Conservation (phyloP, 495 filamentous ascomycete species). For the Aspergillus asperescens region DNA sequence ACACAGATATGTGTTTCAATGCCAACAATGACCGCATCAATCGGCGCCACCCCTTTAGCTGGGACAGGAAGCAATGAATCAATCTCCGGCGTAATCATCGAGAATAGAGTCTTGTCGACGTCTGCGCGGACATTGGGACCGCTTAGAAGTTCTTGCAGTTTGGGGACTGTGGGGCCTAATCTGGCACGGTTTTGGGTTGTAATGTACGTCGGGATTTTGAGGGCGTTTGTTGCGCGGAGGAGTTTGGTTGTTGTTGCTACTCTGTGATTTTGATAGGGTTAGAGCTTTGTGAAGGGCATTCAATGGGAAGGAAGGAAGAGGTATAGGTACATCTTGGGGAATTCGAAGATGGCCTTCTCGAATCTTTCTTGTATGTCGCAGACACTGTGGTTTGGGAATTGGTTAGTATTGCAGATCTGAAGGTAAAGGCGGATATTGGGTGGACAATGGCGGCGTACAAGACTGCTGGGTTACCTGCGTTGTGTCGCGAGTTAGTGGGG, state of each 20-base stretch:
- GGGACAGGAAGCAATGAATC: conserved; percentile 28
- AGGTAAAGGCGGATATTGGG: neutral
- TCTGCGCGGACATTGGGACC: conserved; percentile 45
- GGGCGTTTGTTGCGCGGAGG: conserved; percentile 46
- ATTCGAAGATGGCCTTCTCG: conserved; percentile 72
- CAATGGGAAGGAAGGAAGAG: neutral
- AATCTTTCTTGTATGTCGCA: conserved; percentile 98
- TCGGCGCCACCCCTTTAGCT: neutral
- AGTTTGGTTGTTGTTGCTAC: conserved; percentile 40
- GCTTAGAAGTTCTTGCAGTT: conserved; percentile 48
- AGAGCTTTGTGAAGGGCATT: neutral
- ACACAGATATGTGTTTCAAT: conserved; percentile 96
- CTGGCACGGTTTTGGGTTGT: conserved; percentile 76
- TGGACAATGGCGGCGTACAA: conserved; percentile 52
- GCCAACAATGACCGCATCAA: conserved; percentile 55
- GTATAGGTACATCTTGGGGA: conserved; percentile 61
- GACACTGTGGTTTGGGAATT: conserved; percentile 59
- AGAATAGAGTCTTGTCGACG: conserved; percentile 84
- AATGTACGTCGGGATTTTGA: conserved; percentile 71
- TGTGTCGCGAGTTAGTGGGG: conserved; percentile 16
- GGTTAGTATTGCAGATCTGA: conserved; percentile 5
- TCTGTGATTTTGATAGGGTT: conserved; percentile 10
- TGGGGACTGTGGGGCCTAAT: conserved; percentile 72
- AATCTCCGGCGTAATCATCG: conserved; percentile 62
- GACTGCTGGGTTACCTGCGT: conserved; percentile 59